Evolutionary conservation across 2,329 filamentous ascomycete species (phyloP).

Genomic region (Penicillium sp.): DNA sequence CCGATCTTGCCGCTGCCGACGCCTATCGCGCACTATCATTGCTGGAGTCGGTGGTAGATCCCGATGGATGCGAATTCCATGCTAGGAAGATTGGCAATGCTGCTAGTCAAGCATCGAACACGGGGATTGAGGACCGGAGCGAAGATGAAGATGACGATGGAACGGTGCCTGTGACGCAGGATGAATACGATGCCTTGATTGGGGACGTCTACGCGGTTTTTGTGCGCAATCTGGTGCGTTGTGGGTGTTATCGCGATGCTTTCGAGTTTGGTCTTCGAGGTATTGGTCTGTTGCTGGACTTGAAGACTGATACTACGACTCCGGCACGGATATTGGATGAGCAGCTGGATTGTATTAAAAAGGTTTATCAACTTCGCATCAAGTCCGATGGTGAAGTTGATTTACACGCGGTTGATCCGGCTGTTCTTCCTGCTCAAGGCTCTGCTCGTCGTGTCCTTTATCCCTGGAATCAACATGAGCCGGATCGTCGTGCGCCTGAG

Average conservation of each 20-base stretch:
- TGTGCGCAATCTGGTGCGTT: constrained; percentile 33
- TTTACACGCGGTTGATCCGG: constrained; percentile 25
- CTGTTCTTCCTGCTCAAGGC: constrained; percentile 35
- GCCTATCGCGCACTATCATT: constrained; percentile 86
- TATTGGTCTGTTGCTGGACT: constrained; percentile 19
- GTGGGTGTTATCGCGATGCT: constrained; percentile 40
- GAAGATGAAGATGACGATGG: constrained; percentile 40
- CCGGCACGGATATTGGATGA: constrained; percentile 16
- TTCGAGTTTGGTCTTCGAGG: constrained; percentile 37
- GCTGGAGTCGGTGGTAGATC: constrained; percentile 68
- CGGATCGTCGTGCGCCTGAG: constrained; percentile 50
- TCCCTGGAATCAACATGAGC: constrained; percentile 58
- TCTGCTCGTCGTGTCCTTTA: constrained; percentile 52
- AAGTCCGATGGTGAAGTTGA: constrained; percentile 6
- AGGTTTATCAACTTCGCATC: constrained; percentile 18
- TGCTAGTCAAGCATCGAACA: constrained; percentile 5
- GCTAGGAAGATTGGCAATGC: constrained; percentile 46
- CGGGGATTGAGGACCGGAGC: constrained; percentile 17
- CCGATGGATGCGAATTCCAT: constrained; percentile 75
- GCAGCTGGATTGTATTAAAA: constrained; percentile 28
- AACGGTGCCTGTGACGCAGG: constrained; percentile 26
- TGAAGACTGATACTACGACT: constrained; percentile 4
- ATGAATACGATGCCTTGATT: constrained; percentile 34
- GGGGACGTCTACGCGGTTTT: constrained; percentile 35
- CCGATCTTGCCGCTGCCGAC: constrained; percentile 82